Conservation (phyloP, 805 yeast species). For the Jamesozyma hellenica region DNA sequence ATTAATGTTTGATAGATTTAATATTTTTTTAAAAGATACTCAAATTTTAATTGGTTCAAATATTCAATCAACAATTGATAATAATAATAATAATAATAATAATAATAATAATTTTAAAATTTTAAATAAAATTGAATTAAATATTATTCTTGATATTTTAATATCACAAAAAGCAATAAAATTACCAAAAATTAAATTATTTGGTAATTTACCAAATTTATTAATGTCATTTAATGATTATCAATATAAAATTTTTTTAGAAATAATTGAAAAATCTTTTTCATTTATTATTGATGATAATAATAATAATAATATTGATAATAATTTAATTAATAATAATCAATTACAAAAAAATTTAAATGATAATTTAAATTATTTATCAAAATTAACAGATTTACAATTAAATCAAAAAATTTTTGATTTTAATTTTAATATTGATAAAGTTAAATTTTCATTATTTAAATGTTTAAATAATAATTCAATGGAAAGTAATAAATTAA, state of each 20-base stretch:
- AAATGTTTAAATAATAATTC: conserved; percentile 58
- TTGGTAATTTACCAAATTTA: conserved; percentile 69
- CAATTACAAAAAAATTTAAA: conserved; percentile 21
- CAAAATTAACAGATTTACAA: conserved; percentile 36
- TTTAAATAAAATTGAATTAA: conserved; percentile 66
- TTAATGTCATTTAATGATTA: conserved; percentile 70
- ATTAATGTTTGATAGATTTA: conserved; percentile 84
- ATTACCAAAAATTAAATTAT: conserved; percentile 60
- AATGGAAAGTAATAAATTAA: conserved; percentile 54
- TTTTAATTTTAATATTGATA: conserved; percentile 57
- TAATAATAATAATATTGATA: conserved; percentile 3
- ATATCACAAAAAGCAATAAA: conserved; percentile 73
- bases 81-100: conserved; percentile 43
- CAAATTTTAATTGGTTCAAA: conserved; percentile 81
- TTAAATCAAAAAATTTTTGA: conserved; percentile 58
- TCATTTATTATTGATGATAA: conserved; percentile 2
- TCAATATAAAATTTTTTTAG: conserved; percentile 83
- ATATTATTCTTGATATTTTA: conserved; percentile 67
- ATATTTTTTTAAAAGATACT: conserved; percentile 68
- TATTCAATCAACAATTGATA: conserved; percentile 56
- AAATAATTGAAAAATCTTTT: conserved; percentile 49
- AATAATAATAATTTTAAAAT: conserved; percentile 41
- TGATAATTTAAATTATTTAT: conserved; percentile 21
- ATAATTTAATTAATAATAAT: conserved; percentile 6
- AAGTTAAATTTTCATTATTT: conserved; percentile 49